Percentiles rank a stretch among this genome's conserved stretches.
These are phyloP conservation scores for Thuidium tamariscinum DNA, from an alignment of 225 moss, liverwort and hornwort species.

Conservation along the genomic window DNA sequence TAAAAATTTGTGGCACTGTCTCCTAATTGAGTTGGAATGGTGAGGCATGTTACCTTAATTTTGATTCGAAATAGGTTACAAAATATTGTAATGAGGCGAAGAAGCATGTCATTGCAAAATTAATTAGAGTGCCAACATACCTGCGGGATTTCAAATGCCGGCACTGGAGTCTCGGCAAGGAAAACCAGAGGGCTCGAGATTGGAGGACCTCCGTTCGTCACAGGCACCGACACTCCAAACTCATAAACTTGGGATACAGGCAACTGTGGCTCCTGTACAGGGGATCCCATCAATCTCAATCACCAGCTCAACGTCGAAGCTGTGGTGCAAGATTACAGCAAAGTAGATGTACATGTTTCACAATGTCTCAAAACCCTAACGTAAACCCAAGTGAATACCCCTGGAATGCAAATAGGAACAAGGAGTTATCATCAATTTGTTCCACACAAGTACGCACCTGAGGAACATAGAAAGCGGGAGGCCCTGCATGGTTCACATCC, in stretches of 20 bases:
- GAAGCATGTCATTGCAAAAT: not conserved
- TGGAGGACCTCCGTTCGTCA: constrained; percentile 40
- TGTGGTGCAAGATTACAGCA: not conserved
- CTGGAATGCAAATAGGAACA: not conserved
- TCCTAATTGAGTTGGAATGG: not conserved
- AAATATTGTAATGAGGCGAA: not conserved
- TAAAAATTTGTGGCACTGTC: too few relatives aligned
- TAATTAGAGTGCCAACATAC: constrained; percentile 3
- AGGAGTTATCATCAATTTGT: not conserved
- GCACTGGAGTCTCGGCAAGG: constrained; percentile 48
- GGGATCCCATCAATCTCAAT: not conserved
- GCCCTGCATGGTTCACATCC: constrained; percentile 12
- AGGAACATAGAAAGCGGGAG: constrained; percentile 31
- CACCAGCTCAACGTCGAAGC: not conserved
- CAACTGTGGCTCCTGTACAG: constrained; percentile 8
- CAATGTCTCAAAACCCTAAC: not conserved
- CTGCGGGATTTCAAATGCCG: constrained; percentile 67
- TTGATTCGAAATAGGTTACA: not conserved
- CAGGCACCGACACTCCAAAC: constrained; percentile 16
- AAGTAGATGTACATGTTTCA: not conserved
- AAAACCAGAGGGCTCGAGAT: constrained; percentile 39
- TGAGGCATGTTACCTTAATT: not conserved
- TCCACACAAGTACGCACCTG: constrained; percentile 15
- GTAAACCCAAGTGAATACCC: not conserved
- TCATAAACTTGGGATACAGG: constrained; percentile 27